Percentiles rank a stretch among this genome's conserved stretches.
Evolutionary conservation across 164 flowering plant genomes (phyloP).

Genomic region (Vitis cinerea): DNA sequence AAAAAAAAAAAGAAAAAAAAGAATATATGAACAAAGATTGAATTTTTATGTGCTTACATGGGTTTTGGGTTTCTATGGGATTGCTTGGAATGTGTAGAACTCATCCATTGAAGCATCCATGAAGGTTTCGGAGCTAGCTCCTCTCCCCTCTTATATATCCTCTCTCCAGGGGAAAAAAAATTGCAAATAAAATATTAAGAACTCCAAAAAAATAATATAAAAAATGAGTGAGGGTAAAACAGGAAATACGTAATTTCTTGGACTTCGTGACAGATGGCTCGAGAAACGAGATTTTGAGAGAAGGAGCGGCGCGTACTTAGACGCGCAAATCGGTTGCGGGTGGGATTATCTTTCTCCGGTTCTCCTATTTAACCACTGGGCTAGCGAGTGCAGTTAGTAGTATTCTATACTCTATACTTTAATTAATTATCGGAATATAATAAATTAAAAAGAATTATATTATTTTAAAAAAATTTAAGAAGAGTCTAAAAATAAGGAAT

Average conservation of each 20-base stretch:
- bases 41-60: conserved; percentile 24
- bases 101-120: conserved; percentile 27
- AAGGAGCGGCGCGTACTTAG: neutral
- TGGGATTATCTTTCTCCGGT: too few species aligned
- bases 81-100: conserved; percentile 16
- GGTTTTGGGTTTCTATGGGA: conserved; percentile 21
- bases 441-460: too few species aligned
- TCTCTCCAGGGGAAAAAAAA: conserved; percentile 8
- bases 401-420: too few species aligned
- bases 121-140: conserved; percentile 17
- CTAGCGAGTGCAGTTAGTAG: too few species aligned
- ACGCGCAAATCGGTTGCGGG: too few species aligned
- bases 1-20: neutral
- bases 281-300: conserved; percentile 40
- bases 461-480: too few species aligned
- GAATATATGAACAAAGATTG: neutral
- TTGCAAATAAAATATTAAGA: neutral
- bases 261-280: conserved; percentile 54
- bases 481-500: too few species aligned
- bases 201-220: neutral
- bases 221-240: conserved; percentile 19
- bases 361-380: too few species aligned
- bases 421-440: too few species aligned
- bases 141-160: conserved; percentile 3
- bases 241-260: conserved; percentile 20